Conservation (phyloP, 768 basidiomycete species). For the Pilatotrama ljubarskyi region DNA sequence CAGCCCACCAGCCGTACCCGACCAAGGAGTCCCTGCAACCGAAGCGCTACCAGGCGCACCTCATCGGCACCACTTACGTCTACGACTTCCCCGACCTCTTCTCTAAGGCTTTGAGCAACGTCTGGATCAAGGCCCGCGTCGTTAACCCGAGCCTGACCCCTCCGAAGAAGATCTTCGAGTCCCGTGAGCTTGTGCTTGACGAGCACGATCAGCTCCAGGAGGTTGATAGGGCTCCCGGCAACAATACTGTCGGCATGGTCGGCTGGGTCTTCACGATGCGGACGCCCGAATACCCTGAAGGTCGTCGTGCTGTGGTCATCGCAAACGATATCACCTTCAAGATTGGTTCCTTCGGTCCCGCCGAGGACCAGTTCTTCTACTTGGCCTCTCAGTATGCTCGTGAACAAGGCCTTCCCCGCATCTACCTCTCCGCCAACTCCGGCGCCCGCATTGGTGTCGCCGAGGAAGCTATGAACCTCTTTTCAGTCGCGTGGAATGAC, state of each 20-base stretch:
- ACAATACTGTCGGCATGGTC: slow-evolving; percentile 96
- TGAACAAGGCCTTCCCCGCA: slow-evolving; percentile 82
- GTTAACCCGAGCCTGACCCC: slow-evolving; percentile 63
- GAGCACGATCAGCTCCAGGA: slow-evolving; percentile 90
- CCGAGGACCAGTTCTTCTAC: slow-evolving; percentile 96
- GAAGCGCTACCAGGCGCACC: slow-evolving; percentile 97
- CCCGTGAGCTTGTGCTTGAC: slow-evolving; percentile 90
- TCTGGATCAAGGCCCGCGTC: slow-evolving; percentile 78
- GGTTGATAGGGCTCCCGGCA: slow-evolving; percentile 90
- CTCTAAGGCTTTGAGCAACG: slow-evolving; percentile 92
- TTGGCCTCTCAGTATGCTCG: slow-evolving; percentile 94
- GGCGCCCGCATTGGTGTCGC: slow-evolving; percentile 96
- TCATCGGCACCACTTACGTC: slow-evolving; percentile 97
- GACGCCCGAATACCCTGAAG: slow-evolving; percentile 90
- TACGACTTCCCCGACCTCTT: slow-evolving; percentile 99
- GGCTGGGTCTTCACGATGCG: slow-evolving; percentile 92
- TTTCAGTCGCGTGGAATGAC: slow-evolving; percentile 92
- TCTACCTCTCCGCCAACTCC: slow-evolving; percentile 98
- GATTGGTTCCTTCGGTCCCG: slow-evolving; percentile 96
- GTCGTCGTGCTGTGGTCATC: slow-evolving; percentile 85
- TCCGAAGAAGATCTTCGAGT: slow-evolving; percentile 79
- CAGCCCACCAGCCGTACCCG: slow-evolving; percentile 89
- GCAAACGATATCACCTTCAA: slow-evolving; percentile 99
- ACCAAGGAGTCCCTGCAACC: slow-evolving; percentile 99
- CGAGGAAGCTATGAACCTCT: slow-evolving; percentile 85